Percentiles rank a stretch among this genome's conserved stretches.
These are phyloP conservation scores for Epicoccum nigrum DNA, from an alignment of 2,329 filamentous ascomycete species.

Conservation along the genomic window DNA sequence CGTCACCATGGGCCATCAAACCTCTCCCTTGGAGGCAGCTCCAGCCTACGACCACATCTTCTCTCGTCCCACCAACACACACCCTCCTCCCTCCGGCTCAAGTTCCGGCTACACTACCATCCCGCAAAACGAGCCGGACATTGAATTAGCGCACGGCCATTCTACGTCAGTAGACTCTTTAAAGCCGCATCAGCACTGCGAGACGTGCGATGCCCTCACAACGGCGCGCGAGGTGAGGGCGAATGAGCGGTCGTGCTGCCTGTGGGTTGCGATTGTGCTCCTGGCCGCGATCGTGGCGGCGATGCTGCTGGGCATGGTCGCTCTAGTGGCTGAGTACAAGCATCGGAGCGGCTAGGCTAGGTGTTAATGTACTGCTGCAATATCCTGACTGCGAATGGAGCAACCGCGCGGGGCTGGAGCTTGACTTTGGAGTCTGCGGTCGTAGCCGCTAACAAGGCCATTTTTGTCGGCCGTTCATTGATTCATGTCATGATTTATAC, in stretches of 20 bases:
- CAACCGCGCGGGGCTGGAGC: no score
- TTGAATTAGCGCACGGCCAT: constrained; percentile 9
- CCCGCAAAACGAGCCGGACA: constrained; percentile 6
- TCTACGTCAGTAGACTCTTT: not conserved
- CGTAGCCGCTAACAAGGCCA: no score
- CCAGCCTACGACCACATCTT: constrained; percentile 12
- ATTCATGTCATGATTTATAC: no score
- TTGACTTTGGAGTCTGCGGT: no score
- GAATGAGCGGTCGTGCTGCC: constrained; percentile 6
- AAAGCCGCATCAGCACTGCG: constrained; percentile 10
- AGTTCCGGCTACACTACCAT: constrained; percentile 1
- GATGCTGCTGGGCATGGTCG: constrained; percentile 5
- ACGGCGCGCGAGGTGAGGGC: constrained; percentile 5
- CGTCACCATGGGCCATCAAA: constrained; percentile 6
- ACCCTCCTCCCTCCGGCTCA: not conserved
- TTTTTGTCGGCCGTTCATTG: no score
- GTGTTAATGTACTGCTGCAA: not conserved
- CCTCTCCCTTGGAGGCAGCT: not conserved
- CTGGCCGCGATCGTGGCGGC: not conserved
- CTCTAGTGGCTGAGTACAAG: constrained; percentile 4
- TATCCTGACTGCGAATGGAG: no score
- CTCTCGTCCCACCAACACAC: not conserved
- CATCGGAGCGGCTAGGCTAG: not conserved
- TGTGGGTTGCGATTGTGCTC: constrained; percentile 9
- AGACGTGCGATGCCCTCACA: constrained; percentile 13